Base-by-base conservation (phyloP, 345 rosid genomes). In the rapeseed (Brassica napus) region DNA sequence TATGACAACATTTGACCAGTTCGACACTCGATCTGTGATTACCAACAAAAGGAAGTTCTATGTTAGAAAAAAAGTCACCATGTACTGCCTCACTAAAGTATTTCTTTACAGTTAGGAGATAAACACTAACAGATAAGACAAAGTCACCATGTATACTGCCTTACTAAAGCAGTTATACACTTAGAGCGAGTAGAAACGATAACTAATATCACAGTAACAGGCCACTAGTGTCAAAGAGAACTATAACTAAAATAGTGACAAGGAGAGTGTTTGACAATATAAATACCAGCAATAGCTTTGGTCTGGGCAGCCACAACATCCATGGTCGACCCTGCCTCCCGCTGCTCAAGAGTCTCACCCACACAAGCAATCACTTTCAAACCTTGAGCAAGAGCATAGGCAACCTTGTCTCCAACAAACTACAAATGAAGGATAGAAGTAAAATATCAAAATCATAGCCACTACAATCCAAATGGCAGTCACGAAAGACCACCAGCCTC, bases 321-420 rank as follows among this genome's bases (percentile, higher is more conserved):
- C 92, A 90, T 34, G 8, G 97, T 94, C 8, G 91, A 81, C 42
- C 95, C 98, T 24, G 95, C 74, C 84, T 92, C 97, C 1, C 97
- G 87, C 81, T 94, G 91, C 85, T 91, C 97, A 44, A 91, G 91
- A 37, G 94, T 92, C 88, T 94, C 98, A 60, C 97, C 98, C 32
- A 92, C 89, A 81, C 98, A 94, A 78, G 97, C 98, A 75, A 94
- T 92, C 52, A 94, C 97, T 81, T 91, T 92, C 86, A 94, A 75
- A 73, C 98, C 98, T 86, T 89, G 86, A 69, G 91, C 49, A 73
- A 94, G 98, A 42, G 98, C 97, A 87, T 92, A 92, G 74, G 91
- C 91, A 79, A 91, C 97, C 87, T 94, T 94, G 14, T 92, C 94
- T 30, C 88, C 97, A 4, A 94, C 97, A 35, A 92, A 89, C 98